Conservation (phyloP, 2,329 filamentous ascomycete species). For the Neurospora crassa region DNA sequence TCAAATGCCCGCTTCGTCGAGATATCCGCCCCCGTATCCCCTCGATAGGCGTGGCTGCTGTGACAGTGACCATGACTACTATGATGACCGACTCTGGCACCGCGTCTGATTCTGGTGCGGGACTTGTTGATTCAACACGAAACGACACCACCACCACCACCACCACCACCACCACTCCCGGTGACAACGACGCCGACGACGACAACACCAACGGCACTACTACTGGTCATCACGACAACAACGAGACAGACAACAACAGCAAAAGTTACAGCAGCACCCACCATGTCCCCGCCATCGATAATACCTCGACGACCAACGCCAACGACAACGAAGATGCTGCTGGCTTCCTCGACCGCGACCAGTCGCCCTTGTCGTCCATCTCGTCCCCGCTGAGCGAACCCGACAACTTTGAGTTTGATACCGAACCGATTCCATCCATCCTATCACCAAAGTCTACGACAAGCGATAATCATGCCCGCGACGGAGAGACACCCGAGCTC, state of each 20-base stretch:
- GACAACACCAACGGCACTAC: background rate
- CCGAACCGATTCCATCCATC: background rate
- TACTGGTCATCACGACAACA: background rate
- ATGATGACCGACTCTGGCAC: background rate
- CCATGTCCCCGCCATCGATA: background rate
- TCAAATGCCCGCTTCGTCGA: slow-evolving; percentile 51
- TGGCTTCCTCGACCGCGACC: background rate
- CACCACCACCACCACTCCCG: background rate
- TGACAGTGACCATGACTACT: slow-evolving; percentile 46
- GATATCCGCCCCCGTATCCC: slow-evolving; percentile 40
- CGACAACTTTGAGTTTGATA: background rate
- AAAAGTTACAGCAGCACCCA: background rate
- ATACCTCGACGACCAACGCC: too few species aligned
- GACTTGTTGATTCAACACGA: slow-evolving; percentile 7
- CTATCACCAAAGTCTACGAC: slow-evolving; percentile 3
- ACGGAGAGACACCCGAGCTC: slow-evolving; percentile 5
- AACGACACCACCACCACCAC: slow-evolving; percentile 14
- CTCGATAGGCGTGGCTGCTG: slow-evolving; percentile 36
- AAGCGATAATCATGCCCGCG: slow-evolving; percentile 9
- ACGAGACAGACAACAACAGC: background rate
- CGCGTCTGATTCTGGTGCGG: background rate
- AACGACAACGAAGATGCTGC: background rate
- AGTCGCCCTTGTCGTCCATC: background rate
- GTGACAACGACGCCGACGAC: slow-evolving; percentile 1
- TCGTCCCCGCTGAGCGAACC: background rate